A percentile compares a stretch with the other conserved stretches of the same genome.
Evolutionary conservation across 73 alveolate species (phyloP).

Genomic region (Durusdinium trenchii): DNA sequence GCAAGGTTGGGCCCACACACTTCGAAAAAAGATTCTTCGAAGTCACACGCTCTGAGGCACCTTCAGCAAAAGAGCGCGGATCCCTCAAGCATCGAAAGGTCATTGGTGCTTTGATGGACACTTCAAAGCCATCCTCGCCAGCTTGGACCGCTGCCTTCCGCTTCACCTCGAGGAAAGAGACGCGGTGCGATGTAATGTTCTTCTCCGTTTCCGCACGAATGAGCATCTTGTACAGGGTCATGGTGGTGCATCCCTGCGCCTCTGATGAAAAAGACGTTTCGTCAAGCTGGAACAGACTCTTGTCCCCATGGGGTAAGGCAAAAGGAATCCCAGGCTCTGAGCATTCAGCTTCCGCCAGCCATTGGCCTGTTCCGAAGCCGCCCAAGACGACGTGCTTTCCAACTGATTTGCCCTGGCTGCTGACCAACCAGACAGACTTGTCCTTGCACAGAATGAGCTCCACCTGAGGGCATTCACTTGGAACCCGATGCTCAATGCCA

Average conservation of each 20-base stretch:
- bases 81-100: neutral
- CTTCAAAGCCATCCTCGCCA: neutral
- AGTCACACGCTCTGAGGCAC: neutral
- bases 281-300: neutral
- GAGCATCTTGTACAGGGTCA: neutral
- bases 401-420: neutral
- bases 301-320: neutral
- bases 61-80: too few species aligned
- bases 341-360: neutral
- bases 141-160: neutral
- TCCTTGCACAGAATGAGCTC: neutral
- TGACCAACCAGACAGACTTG: neutral
- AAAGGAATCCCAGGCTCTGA: neutral
- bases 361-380: slow-evolving; percentile 11
- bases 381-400: neutral
- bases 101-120: neutral
- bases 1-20: neutral
- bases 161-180: neutral
- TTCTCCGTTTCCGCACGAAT: neutral
- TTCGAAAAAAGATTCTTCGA: neutral
- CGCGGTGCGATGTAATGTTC: neutral
- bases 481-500: neutral
- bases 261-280: neutral
- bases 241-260: neutral
- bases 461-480: neutral